These are phyloP conservation scores for Neobulgaria alba DNA, from an alignment of 2,329 filamentous ascomycete species.

Conservation along the genomic window DNA sequence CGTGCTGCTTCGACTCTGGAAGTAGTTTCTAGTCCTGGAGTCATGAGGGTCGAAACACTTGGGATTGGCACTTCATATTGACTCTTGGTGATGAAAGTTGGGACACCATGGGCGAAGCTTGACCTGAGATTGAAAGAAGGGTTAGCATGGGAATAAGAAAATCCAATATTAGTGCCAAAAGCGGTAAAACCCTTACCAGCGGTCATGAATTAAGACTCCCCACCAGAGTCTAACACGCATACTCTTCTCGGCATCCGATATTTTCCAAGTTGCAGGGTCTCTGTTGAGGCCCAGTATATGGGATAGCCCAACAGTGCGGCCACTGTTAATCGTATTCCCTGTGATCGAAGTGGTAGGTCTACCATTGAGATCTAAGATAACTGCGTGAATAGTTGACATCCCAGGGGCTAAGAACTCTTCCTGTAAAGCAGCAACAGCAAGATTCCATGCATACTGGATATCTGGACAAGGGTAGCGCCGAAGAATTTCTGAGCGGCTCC, in stretches of 20 bases:
- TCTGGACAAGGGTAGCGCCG: conserved; percentile 43
- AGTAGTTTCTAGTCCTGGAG: conserved; percentile 1
- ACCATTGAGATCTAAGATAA: conserved; percentile 50
- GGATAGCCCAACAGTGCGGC: conserved; percentile 42
- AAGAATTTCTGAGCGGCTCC: conserved; percentile 40
- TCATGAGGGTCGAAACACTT: conserved; percentile 9
- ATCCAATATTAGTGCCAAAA: too few relatives aligned
- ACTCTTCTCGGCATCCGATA: conserved; percentile 41
- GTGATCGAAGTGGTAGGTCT: conserved; percentile 52
- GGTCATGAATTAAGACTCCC: conserved; percentile 44
- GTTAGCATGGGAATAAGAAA: background rate
- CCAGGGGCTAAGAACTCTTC: conserved; percentile 51
- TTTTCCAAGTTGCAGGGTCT: conserved; percentile 43
- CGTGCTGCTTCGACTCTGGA: conserved; percentile 4
- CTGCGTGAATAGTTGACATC: conserved; percentile 47
- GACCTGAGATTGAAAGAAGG: conserved; percentile 10
- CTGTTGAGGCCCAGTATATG: conserved; percentile 47
- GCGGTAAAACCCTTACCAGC: conserved; percentile 38
- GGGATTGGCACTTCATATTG: conserved; percentile 20
- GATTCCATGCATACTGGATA: conserved; percentile 52
- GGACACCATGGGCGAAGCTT: conserved; percentile 20
- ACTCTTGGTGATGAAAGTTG: conserved; percentile 10
- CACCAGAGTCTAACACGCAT: conserved; percentile 48
- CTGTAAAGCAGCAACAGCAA: conserved; percentile 50
- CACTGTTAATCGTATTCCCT: conserved; percentile 44